These are phyloP conservation scores for Chenopodium berlandieri DNA, from an alignment of 148 eudicot genomes.

Conservation along the genomic window DNA sequence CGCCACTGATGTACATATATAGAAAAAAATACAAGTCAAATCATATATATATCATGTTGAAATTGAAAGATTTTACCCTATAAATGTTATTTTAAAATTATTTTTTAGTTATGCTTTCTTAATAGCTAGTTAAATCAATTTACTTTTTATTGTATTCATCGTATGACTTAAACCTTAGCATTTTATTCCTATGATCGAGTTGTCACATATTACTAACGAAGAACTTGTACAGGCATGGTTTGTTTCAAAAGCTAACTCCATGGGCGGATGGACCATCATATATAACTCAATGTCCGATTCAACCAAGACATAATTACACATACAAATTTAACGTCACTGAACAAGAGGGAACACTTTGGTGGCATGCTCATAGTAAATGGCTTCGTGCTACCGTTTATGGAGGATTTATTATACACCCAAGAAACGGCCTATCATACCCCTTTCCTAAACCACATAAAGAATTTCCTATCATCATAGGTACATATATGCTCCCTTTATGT, in stretches of 20 bases:
- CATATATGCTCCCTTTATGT: no score
- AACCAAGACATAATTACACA: slow-evolving; percentile 50
- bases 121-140: no score
- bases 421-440: slow-evolving; percentile 51
- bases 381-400: slow-evolving; percentile 89
- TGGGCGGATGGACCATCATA: slow-evolving; percentile 84
- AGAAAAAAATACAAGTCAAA: no score
- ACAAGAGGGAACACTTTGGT: slow-evolving; percentile 90
- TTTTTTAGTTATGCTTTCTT: no score
- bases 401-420: slow-evolving; percentile 62
- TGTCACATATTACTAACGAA: not conserved
- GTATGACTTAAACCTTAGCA: no score
- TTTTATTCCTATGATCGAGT: no score
- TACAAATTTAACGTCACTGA: slow-evolving; percentile 47
- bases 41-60: no score
- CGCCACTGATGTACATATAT: no score
- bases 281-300: slow-evolving; percentile 71
- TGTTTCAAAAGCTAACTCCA: slow-evolving; percentile 45
- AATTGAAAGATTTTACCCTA: no score
- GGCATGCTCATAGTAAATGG: slow-evolving; percentile 84
- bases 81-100: no score
- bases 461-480: slow-evolving; percentile 68
- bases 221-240: slow-evolving; percentile 54
- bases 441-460: slow-evolving; percentile 61
- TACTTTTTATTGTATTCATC: no score